These are phyloP conservation scores for Circinella minor DNA, from an alignment of 371 early-diverging fungal genomes.

Conservation along the genomic window DNA sequence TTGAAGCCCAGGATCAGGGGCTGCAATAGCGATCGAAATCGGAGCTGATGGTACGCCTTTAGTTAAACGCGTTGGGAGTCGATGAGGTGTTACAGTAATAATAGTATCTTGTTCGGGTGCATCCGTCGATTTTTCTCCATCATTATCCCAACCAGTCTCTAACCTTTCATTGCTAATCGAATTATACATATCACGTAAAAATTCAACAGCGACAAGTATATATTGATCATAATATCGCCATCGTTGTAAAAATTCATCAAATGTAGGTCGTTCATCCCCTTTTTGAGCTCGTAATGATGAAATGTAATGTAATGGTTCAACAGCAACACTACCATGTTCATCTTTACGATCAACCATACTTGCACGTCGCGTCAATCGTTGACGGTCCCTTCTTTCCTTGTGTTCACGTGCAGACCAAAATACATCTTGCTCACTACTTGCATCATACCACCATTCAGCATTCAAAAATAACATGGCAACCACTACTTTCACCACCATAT, in stretches of 20 bases:
- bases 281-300: conserved; percentile 34
- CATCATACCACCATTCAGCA: conserved; percentile 83
- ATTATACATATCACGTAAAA: conserved; percentile 56
- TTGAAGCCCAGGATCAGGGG: conserved; percentile 62
- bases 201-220: conserved; percentile 45
- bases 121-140: conserved; percentile 12
- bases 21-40: conserved; percentile 66
- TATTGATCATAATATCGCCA: conserved; percentile 55
- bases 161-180: conserved; percentile 56
- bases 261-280: conserved; percentile 28
- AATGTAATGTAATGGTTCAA: conserved; percentile 51
- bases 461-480: conserved; percentile 88
- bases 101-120: conserved; percentile 36
- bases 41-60: conserved; percentile 60
- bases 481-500: conserved; percentile 75
- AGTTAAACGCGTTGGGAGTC: conserved; percentile 67
- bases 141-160: conserved; percentile 63
- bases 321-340: conserved; percentile 35
- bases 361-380: conserved; percentile 33
- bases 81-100: conserved; percentile 45
- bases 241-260: conserved; percentile 48
- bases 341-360: conserved; percentile 36
- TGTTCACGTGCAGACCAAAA: conserved; percentile 54
- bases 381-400: conserved; percentile 43
- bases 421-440: conserved; percentile 50